Percentiles rank a stretch among this genome's conserved stretches.
phyloP scores from a whole-genome alignment of 257 asterid species.

The Solanum piurae region DNA sequence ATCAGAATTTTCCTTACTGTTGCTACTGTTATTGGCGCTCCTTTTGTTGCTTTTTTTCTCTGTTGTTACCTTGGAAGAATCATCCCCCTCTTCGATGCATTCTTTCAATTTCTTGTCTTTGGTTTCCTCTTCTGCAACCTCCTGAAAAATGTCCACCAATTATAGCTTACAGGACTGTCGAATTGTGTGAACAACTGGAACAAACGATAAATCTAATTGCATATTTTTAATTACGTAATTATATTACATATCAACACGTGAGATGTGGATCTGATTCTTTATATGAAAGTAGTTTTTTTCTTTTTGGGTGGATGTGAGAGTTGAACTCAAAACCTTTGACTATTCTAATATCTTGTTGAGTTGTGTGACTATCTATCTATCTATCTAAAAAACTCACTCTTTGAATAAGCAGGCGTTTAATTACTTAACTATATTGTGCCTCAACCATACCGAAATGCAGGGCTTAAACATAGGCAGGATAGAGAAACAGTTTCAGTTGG shows the following conservation, averaged over 20 bases:
- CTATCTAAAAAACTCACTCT: background rate
- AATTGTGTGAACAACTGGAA: background rate
- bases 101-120: constrained; percentile 51
- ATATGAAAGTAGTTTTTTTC: background rate
- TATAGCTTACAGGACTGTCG: background rate
- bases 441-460: background rate
- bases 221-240: background rate
- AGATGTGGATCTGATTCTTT: background rate
- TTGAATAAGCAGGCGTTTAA: background rate
- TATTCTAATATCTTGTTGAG: background rate
- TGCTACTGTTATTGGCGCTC: constrained; percentile 14
- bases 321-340: background rate
- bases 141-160: constrained; percentile 11
- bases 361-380: background rate
- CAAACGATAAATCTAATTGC: background rate
- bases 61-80: constrained; percentile 39
- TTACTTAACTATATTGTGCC: background rate
- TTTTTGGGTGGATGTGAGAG: background rate
- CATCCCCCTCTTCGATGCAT: constrained; percentile 25
- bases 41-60: constrained; percentile 38
- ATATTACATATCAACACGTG: background rate
- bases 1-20: constrained; percentile 16
- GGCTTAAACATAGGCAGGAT: background rate
- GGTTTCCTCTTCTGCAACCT: constrained; percentile 25
- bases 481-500: background rate